Base-by-base conservation (phyloP, 768 basidiomycete species). In the Pisolithus orientalis region DNA sequence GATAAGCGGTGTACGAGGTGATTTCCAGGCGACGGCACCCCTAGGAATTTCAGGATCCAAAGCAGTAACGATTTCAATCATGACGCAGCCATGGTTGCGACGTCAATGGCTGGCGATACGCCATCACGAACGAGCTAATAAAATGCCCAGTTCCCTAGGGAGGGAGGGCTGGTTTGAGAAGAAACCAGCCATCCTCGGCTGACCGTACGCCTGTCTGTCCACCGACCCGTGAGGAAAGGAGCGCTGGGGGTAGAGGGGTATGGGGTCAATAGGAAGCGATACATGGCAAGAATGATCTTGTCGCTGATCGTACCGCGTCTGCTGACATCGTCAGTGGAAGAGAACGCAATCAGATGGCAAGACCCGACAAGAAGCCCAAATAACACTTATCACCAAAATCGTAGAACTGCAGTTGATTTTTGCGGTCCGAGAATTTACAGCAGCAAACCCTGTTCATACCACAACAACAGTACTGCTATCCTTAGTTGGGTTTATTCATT, bases 161-260 rank as follows among this genome's bases (percentile, higher is more conserved):
- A 83, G 69, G 14, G 84, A 83, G 69, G 14, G 84, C 80, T 6
- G 85, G 81, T 67, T 95, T 94, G 72, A 93, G 84, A 40, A 95
- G 68, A n/a, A 92, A 79, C 1, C 82, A 83, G 13, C 80, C 83
- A 59, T 90, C 86, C 55, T 83, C 84, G 4, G 80, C 82, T 5
- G 81, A 73, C 42, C 80, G 73, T n/a, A 94, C 78, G 17, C 85
- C 84, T 4, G 79, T 65, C 61, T 95, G 93, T 0, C 92, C 92
- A 17, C 87, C 90, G 47, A 94, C 90, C 70, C 93, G 87, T 17
- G 77, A 70, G 9, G 65, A 64, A 25, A 85, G 72, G 2, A 76
- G 71, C 16, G 57, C 55, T 16, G 59, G 56, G 1, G 59, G 59
- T 3, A 63, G 39, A 38, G 65, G 54, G 0, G 67, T 65, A 31